Conservation (phyloP, 2,329 filamentous ascomycete genomes). For the Seiridium cupressi region DNA sequence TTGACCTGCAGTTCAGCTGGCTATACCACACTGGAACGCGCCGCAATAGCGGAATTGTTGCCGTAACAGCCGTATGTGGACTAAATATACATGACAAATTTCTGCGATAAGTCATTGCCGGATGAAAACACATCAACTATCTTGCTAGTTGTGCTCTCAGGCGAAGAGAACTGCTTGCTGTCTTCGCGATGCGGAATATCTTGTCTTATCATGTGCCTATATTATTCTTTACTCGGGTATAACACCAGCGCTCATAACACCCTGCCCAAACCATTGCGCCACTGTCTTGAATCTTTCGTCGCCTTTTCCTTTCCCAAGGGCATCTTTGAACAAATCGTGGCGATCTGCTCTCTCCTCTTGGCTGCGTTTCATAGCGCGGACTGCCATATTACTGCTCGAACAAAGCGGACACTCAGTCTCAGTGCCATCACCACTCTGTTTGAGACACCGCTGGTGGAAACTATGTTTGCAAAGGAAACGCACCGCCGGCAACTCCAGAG, state of each 20-base stretch:
- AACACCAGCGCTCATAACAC: constrained; percentile 64
- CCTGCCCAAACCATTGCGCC: constrained; percentile 88
- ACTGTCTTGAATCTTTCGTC: constrained; percentile 78
- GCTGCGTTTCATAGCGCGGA: constrained; percentile 79
- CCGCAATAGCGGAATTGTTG: not conserved
- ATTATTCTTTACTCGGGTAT: not conserved
- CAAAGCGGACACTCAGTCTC: constrained; percentile 86
- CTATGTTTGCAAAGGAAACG: constrained; percentile 97
- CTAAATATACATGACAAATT: too few relatives aligned
- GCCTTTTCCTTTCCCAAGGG: constrained; percentile 52
- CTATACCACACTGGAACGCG: not conserved
- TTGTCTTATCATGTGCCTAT: too few relatives aligned
- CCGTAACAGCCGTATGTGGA: not conserved
- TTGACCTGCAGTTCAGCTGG: not conserved
- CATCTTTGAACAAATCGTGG: constrained; percentile 85
- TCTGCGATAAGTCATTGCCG: too few relatives aligned
- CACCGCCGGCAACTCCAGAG: constrained; percentile 83
- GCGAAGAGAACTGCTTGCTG: too few relatives aligned
- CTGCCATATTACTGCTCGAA: constrained; percentile 78
- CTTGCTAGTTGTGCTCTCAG: too few relatives aligned
- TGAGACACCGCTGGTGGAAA: constrained; percentile 90
- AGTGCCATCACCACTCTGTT: constrained; percentile 47
- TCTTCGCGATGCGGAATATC: too few relatives aligned
- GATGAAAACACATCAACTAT: too few relatives aligned
- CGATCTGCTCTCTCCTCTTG: constrained; percentile 84